Conservation (phyloP, 2,329 filamentous ascomycete species). For the Aspergillus glaucus region DNA sequence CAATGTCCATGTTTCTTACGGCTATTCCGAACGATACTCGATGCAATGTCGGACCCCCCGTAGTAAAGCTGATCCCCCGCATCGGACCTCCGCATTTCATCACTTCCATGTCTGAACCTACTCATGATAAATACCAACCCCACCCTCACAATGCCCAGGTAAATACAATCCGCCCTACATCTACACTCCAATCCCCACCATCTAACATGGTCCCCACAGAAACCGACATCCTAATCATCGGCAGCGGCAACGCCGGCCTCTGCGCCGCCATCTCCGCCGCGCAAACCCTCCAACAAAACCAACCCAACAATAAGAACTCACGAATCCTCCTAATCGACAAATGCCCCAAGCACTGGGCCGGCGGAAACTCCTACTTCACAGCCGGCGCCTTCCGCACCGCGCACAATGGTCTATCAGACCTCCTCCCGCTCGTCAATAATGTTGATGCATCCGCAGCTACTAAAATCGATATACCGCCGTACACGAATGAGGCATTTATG, state of each 20-base stretch:
- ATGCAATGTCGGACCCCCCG: too few species aligned
- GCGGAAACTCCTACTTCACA: constrained; percentile 61
- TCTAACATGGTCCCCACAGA: constrained; percentile 6
- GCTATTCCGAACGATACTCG: too few species aligned
- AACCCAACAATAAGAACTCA: constrained; percentile 32
- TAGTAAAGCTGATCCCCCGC: not conserved
- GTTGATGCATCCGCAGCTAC: constrained; percentile 40
- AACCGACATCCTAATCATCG: constrained; percentile 47
- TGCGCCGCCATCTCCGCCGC: constrained; percentile 53
- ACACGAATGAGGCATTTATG: constrained; percentile 50
- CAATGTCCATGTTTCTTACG: too few species aligned
- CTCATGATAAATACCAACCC: not conserved
- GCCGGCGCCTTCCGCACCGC: constrained; percentile 57
- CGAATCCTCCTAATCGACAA: constrained; percentile 55
- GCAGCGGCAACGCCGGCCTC: constrained; percentile 61
- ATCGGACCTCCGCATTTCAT: not conserved
- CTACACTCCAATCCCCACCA: not conserved
- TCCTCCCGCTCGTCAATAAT: constrained; percentile 59
- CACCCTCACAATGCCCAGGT: not conserved
- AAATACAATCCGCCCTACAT: not conserved
- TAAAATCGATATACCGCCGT: constrained; percentile 54
- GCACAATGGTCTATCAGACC: constrained; percentile 50
- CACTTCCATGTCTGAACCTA: not conserved
- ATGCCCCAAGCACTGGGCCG: constrained; percentile 52
- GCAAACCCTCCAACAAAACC: constrained; percentile 19